Evolutionary conservation across 2,329 filamentous ascomycete genomes (phyloP).

Genomic region (Fusarium solani-melongenae): DNA sequence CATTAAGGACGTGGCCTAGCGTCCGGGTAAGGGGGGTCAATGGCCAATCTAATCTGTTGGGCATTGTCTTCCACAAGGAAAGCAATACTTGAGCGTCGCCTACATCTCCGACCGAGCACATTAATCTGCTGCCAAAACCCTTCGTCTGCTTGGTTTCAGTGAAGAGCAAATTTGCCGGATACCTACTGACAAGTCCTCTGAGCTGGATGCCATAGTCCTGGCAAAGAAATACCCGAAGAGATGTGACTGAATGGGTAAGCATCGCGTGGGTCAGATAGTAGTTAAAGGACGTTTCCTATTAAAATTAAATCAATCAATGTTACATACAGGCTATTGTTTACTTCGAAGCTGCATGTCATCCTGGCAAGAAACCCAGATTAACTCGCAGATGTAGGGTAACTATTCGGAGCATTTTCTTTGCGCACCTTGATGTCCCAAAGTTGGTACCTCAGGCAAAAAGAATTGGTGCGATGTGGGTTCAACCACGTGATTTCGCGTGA

Average conservation of each 20-base stretch:
- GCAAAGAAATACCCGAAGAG: rapidly evolving
- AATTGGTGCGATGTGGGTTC: background rate
- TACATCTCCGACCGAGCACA: conserved; percentile 24
- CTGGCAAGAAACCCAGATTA: background rate
- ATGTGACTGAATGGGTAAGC: background rate
- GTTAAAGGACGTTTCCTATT: background rate
- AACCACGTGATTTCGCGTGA: background rate
- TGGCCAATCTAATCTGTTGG: conserved; percentile 43
- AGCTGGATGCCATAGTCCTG: background rate
- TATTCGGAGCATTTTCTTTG: background rate
- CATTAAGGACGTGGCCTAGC: conserved; percentile 12
- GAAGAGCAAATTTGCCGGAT: background rate
- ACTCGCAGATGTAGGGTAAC: background rate
- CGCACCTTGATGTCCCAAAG: background rate
- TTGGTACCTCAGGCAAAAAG: background rate
- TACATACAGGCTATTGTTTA: background rate
- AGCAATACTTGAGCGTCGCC: background rate
- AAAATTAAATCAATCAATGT: background rate
- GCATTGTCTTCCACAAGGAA: conserved; percentile 16
- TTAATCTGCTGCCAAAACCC: conserved; percentile 19
- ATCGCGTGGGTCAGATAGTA: rapidly evolving
- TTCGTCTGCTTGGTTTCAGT: conserved; percentile 10
- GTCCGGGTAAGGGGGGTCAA: conserved; percentile 42
- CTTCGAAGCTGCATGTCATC: background rate
- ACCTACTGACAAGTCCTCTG: background rate